A percentile compares a stretch with the other conserved stretches of the same genome.
phyloP scores from a whole-genome alignment of 108 stramenopile genomes.

The Cyclostephanos tholiformis region DNA sequence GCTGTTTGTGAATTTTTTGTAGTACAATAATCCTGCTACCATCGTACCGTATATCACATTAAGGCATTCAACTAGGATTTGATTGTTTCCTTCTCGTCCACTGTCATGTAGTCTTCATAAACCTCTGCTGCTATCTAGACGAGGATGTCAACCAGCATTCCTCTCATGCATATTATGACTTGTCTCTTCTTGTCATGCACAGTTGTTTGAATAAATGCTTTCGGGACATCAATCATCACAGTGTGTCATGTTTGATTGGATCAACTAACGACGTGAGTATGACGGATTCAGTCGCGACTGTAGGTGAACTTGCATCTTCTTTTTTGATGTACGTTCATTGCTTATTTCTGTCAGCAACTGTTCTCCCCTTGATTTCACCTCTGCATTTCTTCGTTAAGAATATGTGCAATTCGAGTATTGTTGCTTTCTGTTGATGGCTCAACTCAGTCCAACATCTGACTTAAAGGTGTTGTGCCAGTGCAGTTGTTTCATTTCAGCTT shows the following conservation, averaged over 20 bases:
- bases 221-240: constrained; percentile 29
- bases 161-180: constrained; percentile 10
- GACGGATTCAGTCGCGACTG: too few species aligned
- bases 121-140: constrained; percentile 9
- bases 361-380: constrained; percentile 4
- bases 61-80: too few species aligned
- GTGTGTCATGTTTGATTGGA: constrained; percentile 38
- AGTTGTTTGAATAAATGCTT: constrained; percentile 32
- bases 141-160: constrained; percentile 14
- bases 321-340: not conserved
- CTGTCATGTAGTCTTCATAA: too few species aligned
- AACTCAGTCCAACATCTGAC: too few species aligned
- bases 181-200: constrained; percentile 9
- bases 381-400: constrained; percentile 8
- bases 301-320: not conserved
- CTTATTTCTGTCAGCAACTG: not conserved
- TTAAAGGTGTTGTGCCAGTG: too few species aligned
- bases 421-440: too few species aligned
- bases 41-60: not conserved
- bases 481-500: too few species aligned
- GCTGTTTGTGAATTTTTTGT: not conserved
- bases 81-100: too few species aligned
- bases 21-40: not conserved
- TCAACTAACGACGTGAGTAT: not conserved
- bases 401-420: too few species aligned